A percentile compares a stretch with the other conserved stretches of the same genome.
Evolutionary conservation across 805 yeast genomes (phyloP).

Genomic region (Wickerhamomyces tratensis): DNA sequence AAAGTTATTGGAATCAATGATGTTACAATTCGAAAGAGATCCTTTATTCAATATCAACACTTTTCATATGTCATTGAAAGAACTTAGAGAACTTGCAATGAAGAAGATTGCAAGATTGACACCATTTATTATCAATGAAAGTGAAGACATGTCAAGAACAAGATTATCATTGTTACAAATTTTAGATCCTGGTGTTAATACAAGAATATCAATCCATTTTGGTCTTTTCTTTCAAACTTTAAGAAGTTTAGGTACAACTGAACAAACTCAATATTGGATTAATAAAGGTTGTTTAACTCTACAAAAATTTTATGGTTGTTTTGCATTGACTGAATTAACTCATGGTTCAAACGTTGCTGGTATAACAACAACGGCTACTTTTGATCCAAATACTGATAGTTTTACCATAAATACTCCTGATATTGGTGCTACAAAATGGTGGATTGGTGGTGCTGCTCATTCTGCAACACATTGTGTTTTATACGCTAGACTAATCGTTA

Average conservation of each 20-base stretch:
- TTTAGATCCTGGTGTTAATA: conserved; percentile 71
- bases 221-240: conserved; percentile 78
- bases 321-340: conserved; percentile 88
- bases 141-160: conserved; percentile 20
- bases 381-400: conserved; percentile 51
- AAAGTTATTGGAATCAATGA: conserved; percentile 31
- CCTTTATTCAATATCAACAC: conserved; percentile 45
- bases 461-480: conserved; percentile 80
- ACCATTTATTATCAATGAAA: conserved; percentile 23
- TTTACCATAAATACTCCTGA: conserved; percentile 81
- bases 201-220: conserved; percentile 81
- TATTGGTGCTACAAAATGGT: conserved; percentile 92
- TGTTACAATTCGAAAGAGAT: conserved; percentile 56
- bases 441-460: conserved; percentile 98
- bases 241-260: conserved; percentile 80
- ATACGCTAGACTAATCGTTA: conserved; percentile 74
- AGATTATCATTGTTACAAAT: conserved; percentile 50
- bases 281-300: conserved; percentile 53
- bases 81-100: conserved; percentile 52
- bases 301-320: conserved; percentile 73
- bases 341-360: conserved; percentile 95
- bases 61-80: conserved; percentile 41
- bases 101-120: conserved; percentile 48
- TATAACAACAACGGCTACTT: conserved; percentile 83
- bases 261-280: conserved; percentile 77